Base-by-base conservation (phyloP, 2,329 filamentous ascomycete species). In the Penicillium thymicola region DNA sequence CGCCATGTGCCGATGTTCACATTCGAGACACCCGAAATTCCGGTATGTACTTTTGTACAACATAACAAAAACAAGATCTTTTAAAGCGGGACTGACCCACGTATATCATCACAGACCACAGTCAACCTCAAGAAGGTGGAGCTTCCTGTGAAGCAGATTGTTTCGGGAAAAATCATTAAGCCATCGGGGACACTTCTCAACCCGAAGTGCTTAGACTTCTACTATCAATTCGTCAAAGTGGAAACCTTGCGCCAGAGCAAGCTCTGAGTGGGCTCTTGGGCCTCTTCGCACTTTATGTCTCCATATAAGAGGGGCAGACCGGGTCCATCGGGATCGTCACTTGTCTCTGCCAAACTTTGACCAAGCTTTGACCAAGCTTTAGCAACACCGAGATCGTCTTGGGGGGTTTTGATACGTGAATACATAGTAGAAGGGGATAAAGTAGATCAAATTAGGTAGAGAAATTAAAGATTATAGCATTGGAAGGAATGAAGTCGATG, bases 71-170 rank as follows among this genome's bases (percentile, higher is more conserved):
- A 88, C 89, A 70, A 77, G 85, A 81, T 28, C 50, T 86, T 65
- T 88, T 7, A 46, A 30, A 42, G 38, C 37, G 56, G 42, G 25
- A 58, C 56, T 55, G 52, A 88, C 89, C 71, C 77, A 43, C 88
- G 41, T 28, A 25, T 42, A 56, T 54, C 45, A 23, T 43, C 45
- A 54, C 51, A 90, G 85, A 89, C 86, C 0, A 94, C 90, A 0
- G 85, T 93, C 60, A 94, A 93, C 69, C 74, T 89, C 49, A 94
- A 93, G 72, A 93, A 94, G 74, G 89, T 94, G 6, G 90, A 94
- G 72, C 66, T 93, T 49, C 89, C 89, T 0, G 87, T 94, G 38
- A 94, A 94, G 76, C 87, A 89, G 69, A 94, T 94, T 61, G 85
- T 94, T 1, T 90, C 84, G 0, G 90, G 90, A 0, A 84, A 85